Base-by-base conservation (phyloP, 495 filamentous ascomycete genomes). In the Trichoderma reesei region DNA sequence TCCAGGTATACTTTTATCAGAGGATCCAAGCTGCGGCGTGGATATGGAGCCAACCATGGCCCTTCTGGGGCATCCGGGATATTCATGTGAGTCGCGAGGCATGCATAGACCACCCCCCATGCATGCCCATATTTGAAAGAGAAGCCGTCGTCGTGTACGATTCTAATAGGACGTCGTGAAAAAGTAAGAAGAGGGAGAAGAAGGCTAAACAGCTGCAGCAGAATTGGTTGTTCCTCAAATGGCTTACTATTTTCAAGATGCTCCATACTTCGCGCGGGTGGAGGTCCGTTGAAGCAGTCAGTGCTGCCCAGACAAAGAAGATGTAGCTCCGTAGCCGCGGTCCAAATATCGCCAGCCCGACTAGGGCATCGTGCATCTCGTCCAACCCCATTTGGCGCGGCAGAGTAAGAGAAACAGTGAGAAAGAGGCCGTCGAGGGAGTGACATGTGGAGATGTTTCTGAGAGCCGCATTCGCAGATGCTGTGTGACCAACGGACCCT, bases 61-160 rank as follows among this genome's bases (percentile, higher is more conserved):
- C 48, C 26, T 54, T 31, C 48, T 54, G 8, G 18, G 42, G 48
- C 26, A 33, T 54, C 18, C 48, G 26, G 26, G 48, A 16, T 33
- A 54, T 54, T 54, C 48, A 54, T 54, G 48, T 54, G 48, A 54
- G 48, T 33, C 26, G 48, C 16, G 26, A 54, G 48, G 18, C 5
- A 54, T 54, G 48, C 48, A 54, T 54, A 54, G 48, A 13, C 18
- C 26, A n/a, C n/a, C n/a, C n/a, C n/a, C 16, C 48, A 54, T 54
- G 48, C 48, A 54, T 7, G 48, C 48, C 16, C 48, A 54, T 54
- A 54, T 54, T n/a, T n/a, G n/a, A n/a, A n/a, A n/a, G 16, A 33
- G 18, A 54, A 54, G 13, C 5, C 42, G 33, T 54, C 18, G 20
- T 54, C 48, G 48, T 54, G 48, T 54, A 54, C 48, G 16, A 13